Base-by-base conservation (phyloP, 139 green algal genomes). In the Chlamydomonas schloesseri region DNA sequence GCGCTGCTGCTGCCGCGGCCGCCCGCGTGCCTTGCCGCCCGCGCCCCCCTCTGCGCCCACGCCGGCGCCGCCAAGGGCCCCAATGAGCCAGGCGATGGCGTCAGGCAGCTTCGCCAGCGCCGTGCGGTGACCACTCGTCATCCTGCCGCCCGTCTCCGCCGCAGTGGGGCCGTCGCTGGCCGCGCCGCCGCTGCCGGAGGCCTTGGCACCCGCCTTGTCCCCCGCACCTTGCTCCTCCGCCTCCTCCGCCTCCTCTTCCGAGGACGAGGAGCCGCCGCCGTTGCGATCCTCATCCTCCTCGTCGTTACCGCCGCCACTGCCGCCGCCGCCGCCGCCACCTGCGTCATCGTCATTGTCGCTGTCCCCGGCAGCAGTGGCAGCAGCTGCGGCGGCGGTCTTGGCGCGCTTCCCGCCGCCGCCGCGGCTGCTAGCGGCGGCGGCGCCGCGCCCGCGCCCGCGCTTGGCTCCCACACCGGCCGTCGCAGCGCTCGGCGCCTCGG, bases 101-200 rank as follows among this genome's bases (percentile, higher is more conserved):
- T 92, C 91, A 34, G 92, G 92, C 71, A 95, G 91, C 89, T 98
- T 98, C 36, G 95, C 96, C 34, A 98, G 70, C 46, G 93, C 95
- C 26, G 90, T 96, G 55, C 91, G 78, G 64, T 96, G 94, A 0
- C 69, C 73, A 2, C 46, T 69, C 31, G 84, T 89, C 91, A 95
- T 93, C 2, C 58, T 24, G n/a, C 64, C n/a, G 64, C 64, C 47
- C 14, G 29, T 24, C 53, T 55, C 72, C 3, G 26, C 47, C 9
- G 23, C 47, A n/a, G 47, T 20, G 47, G 3, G 28, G 28, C 47
- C 50, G 20, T 18, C 72, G 10, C 15, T 13, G 8, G 8, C 72
- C 10, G 47, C 60, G 42, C 72, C 9, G 29, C 50, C 57, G 11
- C 47, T 15, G 24, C 24, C 60, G 15, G 24, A 11, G 3, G 29